phyloP scores from a whole-genome alignment of 2,329 filamentous ascomycete genomes.

The Emmonsia crescens region DNA sequence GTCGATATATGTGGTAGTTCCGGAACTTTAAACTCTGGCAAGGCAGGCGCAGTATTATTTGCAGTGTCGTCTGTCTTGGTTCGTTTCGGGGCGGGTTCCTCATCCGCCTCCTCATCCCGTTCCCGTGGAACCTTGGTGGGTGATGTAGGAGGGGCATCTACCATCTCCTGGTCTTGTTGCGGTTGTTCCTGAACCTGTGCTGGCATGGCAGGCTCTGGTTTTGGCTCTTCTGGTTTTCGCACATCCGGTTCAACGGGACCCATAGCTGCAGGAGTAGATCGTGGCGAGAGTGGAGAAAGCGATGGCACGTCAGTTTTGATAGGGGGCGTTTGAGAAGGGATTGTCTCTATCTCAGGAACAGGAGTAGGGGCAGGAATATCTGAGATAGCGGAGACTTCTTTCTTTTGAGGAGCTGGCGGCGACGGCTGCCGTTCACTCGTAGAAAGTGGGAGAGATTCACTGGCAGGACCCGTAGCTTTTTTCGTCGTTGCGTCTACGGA shows the following conservation, averaged over 20 bases:
- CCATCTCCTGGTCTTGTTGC: conserved; percentile 40
- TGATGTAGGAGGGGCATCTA: conserved; percentile 39
- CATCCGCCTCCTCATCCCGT: conserved; percentile 59
- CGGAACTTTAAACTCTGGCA: conserved; percentile 36
- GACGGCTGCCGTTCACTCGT: neutral
- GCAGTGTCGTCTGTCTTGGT: conserved; percentile 57
- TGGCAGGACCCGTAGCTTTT: neutral
- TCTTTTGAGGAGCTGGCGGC: neutral
- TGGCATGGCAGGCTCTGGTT: conserved; percentile 11
- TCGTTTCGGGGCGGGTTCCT: conserved; percentile 65
- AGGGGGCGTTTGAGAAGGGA: neutral
- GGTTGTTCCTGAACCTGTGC: conserved; percentile 16
- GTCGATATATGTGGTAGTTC: conserved; percentile 29
- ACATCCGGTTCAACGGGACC: conserved; percentile 5
- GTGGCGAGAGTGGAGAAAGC: neutral
- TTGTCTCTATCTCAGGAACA: neutral
- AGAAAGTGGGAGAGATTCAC: neutral
- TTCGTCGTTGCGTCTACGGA: neutral
- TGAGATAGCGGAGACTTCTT: neutral
- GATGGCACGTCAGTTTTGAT: neutral
- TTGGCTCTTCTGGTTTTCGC: conserved; percentile 7
- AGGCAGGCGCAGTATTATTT: conserved; percentile 41
- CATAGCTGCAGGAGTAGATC: neutral
- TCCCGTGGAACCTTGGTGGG: conserved; percentile 57
- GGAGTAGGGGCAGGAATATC: neutral